Evolutionary conservation across 139 green algal species (phyloP).

Genomic region (Picochlorum sp.): DNA sequence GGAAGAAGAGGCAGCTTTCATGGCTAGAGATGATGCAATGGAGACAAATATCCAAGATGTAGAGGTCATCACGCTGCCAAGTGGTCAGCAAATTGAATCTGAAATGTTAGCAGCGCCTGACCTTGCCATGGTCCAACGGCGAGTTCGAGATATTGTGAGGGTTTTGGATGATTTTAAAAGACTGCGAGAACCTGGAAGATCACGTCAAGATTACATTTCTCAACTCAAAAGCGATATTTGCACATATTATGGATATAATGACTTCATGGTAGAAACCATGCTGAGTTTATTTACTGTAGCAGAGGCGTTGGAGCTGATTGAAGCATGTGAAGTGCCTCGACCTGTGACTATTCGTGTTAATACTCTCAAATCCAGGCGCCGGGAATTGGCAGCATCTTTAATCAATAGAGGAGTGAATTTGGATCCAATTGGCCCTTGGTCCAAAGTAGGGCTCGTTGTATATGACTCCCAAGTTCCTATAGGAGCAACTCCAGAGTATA

Average conservation of each 20-base stretch:
- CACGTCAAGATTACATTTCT: slow-evolving; percentile 66
- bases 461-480: slow-evolving; percentile 94
- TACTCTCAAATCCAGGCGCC: slow-evolving; percentile 83
- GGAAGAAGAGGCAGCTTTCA: slow-evolving; percentile 1
- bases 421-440: slow-evolving; percentile 96
- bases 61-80: slow-evolving; percentile 42
- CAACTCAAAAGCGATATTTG: slow-evolving; percentile 75
- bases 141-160: slow-evolving; percentile 57
- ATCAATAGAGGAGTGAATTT: slow-evolving; percentile 96
- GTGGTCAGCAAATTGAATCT: slow-evolving; percentile 38
- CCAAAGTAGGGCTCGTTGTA: slow-evolving; percentile 94
- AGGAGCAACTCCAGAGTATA: slow-evolving; percentile 99
- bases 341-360: slow-evolving; percentile 81
- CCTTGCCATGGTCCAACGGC: slow-evolving; percentile 32
- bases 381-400: slow-evolving; percentile 88
- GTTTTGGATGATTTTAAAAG: slow-evolving; percentile 76
- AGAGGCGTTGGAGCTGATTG: slow-evolving; percentile 76
- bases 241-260: slow-evolving; percentile 96
- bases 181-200: slow-evolving; percentile 33
- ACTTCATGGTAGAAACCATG: slow-evolving; percentile 82
- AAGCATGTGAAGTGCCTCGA: slow-evolving; percentile 66
- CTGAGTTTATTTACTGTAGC: slow-evolving; percentile 58
- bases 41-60: slow-evolving; percentile 56
- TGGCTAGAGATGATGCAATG: slow-evolving; percentile 17
- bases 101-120: slow-evolving; percentile 34